Base-by-base conservation (phyloP, 1,139 yeast species). In the Yamadazyma friedrichii region DNA sequence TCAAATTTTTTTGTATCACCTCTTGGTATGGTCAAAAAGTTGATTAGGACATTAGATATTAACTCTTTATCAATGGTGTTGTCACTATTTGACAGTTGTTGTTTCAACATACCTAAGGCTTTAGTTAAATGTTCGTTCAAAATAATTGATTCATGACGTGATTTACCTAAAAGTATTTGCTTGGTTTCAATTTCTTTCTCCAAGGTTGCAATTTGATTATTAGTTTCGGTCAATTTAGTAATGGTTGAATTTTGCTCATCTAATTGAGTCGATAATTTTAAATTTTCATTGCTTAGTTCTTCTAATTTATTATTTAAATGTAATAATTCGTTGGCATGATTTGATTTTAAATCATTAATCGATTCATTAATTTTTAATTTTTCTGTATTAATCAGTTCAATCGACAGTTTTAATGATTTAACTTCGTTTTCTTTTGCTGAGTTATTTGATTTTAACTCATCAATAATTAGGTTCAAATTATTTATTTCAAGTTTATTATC, bases 1-100 rank as follows among this genome's bases (percentile, higher is more conserved):
- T 93, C 98, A 57, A 85, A 93, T 61, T 93, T 88, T 62, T 91
- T 93, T 11, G 96, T 78, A 58, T 93, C 99, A 1, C 95, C 96
- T 47, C 98, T 72, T 6, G 96, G 97, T 30, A 93, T 74, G 38
- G 84, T 85, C 13, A 93, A 74, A 63, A 91, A 93, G 38, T 95
- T 88, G 17, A 94, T 77, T 39, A 93, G 67, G 43, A 94, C 73
- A 58, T 93, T 93, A 2, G 97, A 84, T 4, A 94, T 81, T 44
- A 93, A 75, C 59, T 89, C 95, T 56, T 86, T 84, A 58, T 91
- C 98, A 1, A 91, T 88, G 6, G 84, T 74, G 43, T 85, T 89
- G 35, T 67, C 61, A 5, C 87, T 79, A 43, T 81, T 82, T 33
- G 64, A 62, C 40, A 85, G 77, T 52, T 83, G 82, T 55, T 89